phyloP scores from a whole-genome alignment of 2,329 filamentous ascomycete species.

The Ascochyta viciae-villosae region DNA sequence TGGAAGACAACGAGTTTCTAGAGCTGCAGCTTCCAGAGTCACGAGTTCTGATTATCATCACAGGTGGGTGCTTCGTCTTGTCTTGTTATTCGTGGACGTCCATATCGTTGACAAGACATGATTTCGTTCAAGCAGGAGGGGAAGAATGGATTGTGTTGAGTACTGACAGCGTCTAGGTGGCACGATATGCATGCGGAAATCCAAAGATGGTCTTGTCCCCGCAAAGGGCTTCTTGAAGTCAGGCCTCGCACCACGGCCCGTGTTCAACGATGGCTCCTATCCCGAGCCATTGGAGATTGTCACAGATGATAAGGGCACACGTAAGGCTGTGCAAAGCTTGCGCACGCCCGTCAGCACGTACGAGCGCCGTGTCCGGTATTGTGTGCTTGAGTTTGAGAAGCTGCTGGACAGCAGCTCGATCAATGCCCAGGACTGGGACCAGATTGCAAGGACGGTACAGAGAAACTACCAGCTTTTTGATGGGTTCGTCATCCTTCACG shows the following conservation, averaged over 20 bases:
- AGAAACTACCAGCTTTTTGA: constrained; percentile 90
- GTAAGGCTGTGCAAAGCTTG: constrained; percentile 68
- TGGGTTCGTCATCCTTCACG: constrained; percentile 89
- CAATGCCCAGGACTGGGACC: constrained; percentile 82
- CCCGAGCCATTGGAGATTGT: constrained; percentile 63
- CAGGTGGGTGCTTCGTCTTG: constrained; percentile 59
- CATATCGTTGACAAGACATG: neutral
- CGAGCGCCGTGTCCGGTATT: constrained; percentile 80
- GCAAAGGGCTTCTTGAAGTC: constrained; percentile 76
- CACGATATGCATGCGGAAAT: constrained; percentile 90
- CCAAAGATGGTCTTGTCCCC: constrained; percentile 79
- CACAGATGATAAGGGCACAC: constrained; percentile 57
- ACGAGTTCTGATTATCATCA: constrained; percentile 87
- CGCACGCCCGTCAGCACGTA: constrained; percentile 83
- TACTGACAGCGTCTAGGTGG: constrained; percentile 55
- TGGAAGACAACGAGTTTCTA: constrained; percentile 19
- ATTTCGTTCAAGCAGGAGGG: neutral
- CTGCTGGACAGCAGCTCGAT: constrained; percentile 91
- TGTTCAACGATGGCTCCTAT: constrained; percentile 80
- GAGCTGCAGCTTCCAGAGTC: constrained; percentile 68
- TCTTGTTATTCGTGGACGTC: neutral
- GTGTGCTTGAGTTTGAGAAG: constrained; percentile 82
- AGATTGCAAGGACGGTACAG: constrained; percentile 79
- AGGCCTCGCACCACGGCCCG: constrained; percentile 80
- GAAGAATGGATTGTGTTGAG: neutral